Evolutionary conservation across 2,329 filamentous ascomycete genomes (phyloP).

Genomic region (Fusarium compactum): DNA sequence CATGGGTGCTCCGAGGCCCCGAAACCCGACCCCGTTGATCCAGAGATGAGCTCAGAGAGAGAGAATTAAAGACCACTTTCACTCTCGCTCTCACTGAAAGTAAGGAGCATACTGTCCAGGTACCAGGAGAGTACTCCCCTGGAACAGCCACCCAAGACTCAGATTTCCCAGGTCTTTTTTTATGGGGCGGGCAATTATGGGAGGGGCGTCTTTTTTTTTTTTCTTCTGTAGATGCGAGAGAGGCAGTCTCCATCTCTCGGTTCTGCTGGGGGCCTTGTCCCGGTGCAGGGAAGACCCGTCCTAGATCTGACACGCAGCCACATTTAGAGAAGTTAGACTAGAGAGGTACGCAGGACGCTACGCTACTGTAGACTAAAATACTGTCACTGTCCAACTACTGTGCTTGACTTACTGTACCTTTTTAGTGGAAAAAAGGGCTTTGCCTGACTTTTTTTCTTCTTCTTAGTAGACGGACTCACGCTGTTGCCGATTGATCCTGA

Average conservation of each 20-base stretch:
- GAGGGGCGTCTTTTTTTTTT: neutral
- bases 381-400: slow-evolving; percentile 17
- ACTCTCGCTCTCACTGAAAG: slow-evolving; percentile 22
- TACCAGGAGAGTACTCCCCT: slow-evolving; percentile 33
- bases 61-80: neutral
- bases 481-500: slow-evolving; percentile 26
- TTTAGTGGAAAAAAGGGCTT: slow-evolving; percentile 30
- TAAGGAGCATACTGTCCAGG: slow-evolving; percentile 35
- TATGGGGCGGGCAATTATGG: slow-evolving; percentile 16
- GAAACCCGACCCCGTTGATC: slow-evolving; percentile 47
- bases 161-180: slow-evolving; percentile 23
- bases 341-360: neutral
- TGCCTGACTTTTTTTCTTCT: slow-evolving; percentile 30
- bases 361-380: slow-evolving; percentile 8
- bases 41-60: slow-evolving; percentile 31
- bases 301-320: slow-evolving; percentile 49
- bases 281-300: slow-evolving; percentile 46
- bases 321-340: slow-evolving; percentile 13
- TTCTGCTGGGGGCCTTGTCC: slow-evolving; percentile 31
- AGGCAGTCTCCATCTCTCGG: slow-evolving; percentile 25
- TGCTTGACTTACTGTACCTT: slow-evolving; percentile 22
- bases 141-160: slow-evolving; percentile 32
- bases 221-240: neutral
- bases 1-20: slow-evolving; percentile 45
- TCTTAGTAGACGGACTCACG: neutral